Percentiles rank a stretch among this genome's conserved stretches.
Conservation (phyloP, 2,329 filamentous ascomycete species). For the Fragosphaeria purpurea region DNA sequence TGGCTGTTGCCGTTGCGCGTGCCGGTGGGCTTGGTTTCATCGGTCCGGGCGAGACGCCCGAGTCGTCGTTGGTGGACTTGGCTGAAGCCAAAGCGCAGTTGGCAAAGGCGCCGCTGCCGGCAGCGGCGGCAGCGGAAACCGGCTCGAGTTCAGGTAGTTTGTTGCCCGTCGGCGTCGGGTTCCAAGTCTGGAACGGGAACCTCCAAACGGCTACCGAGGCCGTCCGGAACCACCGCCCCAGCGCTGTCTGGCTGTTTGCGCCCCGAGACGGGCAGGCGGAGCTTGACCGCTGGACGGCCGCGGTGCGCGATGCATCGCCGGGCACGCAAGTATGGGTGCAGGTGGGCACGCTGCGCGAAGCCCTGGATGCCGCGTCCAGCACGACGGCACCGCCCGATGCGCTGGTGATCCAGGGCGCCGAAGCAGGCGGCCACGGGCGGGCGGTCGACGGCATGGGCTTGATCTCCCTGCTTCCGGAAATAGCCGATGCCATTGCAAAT, state of each 20-base stretch:
- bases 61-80: constrained; percentile 6
- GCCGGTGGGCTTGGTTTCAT: constrained; percentile 30
- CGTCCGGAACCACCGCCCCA: constrained; percentile 41
- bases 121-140: constrained; percentile 19
- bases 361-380: constrained; percentile 35
- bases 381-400: constrained; percentile 48
- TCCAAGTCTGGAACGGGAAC: constrained; percentile 45
- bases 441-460: constrained; percentile 43
- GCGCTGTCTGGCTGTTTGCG: constrained; percentile 59
- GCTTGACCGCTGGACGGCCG: constrained; percentile 21
- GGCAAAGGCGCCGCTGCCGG: constrained; percentile 19
- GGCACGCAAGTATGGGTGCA: constrained; percentile 36
- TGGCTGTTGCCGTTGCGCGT: constrained; percentile 29
- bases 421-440: constrained; percentile 53
- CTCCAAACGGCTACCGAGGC: constrained; percentile 34
- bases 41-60: constrained; percentile 6
- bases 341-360: constrained; percentile 48
- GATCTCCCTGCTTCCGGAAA: constrained; percentile 47
- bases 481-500: constrained; percentile 28
- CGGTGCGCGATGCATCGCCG: constrained; percentile 27
- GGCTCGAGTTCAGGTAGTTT: constrained; percentile 3
- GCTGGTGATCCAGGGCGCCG: constrained; percentile 51
- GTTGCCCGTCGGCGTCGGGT: constrained; percentile 49
- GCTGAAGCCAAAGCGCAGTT: neutral
- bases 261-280: constrained; percentile 32